Base-by-base conservation (phyloP, 495 filamentous ascomycete species). In the Evansstolkia leycettana region DNA sequence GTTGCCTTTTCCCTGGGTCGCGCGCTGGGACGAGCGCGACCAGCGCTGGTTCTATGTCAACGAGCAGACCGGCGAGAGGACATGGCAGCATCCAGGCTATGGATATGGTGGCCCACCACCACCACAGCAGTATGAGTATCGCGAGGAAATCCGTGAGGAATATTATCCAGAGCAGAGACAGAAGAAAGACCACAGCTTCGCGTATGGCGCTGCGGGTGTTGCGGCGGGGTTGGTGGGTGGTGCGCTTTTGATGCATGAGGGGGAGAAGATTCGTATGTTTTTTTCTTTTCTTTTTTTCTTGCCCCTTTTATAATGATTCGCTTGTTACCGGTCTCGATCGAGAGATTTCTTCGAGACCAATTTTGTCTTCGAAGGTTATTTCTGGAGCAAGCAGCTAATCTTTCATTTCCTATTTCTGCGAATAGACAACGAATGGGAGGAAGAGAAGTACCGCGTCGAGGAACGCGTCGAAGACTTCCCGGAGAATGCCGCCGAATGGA, bases 41-140 rank as follows among this genome's bases (percentile, higher is more conserved):
- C 58, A 70, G 33, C 63, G 64, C 37, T 77, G 65, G 61, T 69
- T 64, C 54, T 79, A 70, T 41, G 51, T 66, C 17, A 72, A 76
- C 43, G 52, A 70, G 37, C 51, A 66, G 37, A 74, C 66, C 1
- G 71, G 69, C 17, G 60, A 68, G 37, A 57, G 61, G 2, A 67
- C 60, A 34, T 79, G 69, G 64, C 64, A 72, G 39, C 54, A 54
- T 1, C 70, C 69, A 19, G n/a, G 37, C 25, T 36, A 38, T 17
- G 16, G 28, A 28, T 47, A 53, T 27, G 39, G 41, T 36, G 11
- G 38, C 20, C 20, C 47, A 35, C 26, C 32, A 26, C 25, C 42
- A 46, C 28, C n/a, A n/a, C 13, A 7, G 5, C 17, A 3, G 13
- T 8, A 16, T 33, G 39, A 38, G 2, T 45, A 45, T 23, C 37